These are phyloP conservation scores for Euphorbia tirucalli DNA, from an alignment of 345 rosid genomes.

Conservation along the genomic window DNA sequence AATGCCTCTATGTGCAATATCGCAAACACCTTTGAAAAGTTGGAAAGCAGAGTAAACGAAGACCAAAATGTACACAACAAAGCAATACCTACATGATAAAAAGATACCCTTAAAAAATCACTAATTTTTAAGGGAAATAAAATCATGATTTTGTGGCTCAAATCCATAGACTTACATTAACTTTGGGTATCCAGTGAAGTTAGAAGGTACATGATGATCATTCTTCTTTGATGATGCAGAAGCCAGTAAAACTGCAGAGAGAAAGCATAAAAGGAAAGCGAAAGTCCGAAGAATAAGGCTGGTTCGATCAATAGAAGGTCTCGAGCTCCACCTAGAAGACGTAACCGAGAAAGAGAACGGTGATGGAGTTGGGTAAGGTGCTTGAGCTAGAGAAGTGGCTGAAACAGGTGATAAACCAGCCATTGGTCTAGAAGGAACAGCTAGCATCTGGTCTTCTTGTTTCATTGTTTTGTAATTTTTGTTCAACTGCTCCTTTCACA, in stretches of 20 bases:
- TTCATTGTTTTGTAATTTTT: constrained; percentile 25
- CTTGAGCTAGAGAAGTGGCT: constrained; percentile 26
- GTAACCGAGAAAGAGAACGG: constrained; percentile 50
- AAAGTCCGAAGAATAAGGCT: constrained; percentile 49
- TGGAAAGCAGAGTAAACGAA: constrained; percentile 61
- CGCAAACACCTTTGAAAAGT: constrained; percentile 69
- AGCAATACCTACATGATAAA: constrained; percentile 53
- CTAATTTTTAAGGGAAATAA: background rate
- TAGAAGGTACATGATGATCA: constrained; percentile 29
- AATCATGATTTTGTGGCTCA: background rate
- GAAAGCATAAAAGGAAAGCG: constrained; percentile 50
- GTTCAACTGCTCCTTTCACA: constrained; percentile 8
- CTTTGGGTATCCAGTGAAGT: constrained; percentile 51
- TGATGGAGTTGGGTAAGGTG: constrained; percentile 55
- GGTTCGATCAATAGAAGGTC: constrained; percentile 33
- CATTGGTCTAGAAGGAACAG: constrained; percentile 33
- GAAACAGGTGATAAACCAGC: constrained; percentile 42
- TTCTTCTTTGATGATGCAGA: constrained; percentile 31
- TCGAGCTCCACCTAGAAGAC: constrained; percentile 39
- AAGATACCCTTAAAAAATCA: no score
- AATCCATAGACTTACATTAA: constrained; percentile 41
- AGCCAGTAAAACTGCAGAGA: constrained; percentile 62
- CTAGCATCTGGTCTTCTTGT: constrained; percentile 29
- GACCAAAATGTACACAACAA: constrained; percentile 42
- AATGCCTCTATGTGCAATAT: constrained; percentile 59